Conservation (phyloP, 768 basidiomycete genomes). For the Suillus occidentalis region DNA sequence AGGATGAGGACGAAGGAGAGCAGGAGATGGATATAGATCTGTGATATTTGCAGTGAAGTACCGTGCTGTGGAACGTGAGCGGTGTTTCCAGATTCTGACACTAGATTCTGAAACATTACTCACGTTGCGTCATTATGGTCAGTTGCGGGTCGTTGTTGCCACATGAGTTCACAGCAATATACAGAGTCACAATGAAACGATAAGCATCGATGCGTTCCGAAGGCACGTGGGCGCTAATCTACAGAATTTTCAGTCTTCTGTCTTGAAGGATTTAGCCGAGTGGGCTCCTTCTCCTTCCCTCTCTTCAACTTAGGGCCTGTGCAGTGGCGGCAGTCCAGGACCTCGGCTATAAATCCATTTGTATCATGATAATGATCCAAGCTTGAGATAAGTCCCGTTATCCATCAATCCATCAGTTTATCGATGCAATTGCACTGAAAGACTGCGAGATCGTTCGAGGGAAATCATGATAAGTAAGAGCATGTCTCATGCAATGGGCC, state of each 20-base stretch:
- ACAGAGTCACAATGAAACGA: neutral
- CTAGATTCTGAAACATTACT: neutral
- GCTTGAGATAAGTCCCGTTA: neutral
- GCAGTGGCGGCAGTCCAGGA: neutral
- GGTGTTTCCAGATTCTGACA: neutral
- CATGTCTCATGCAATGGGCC: neutral
- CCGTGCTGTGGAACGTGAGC: neutral
- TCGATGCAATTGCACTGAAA: neutral
- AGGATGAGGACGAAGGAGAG: constrained; percentile 42
- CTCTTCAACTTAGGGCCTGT: neutral
- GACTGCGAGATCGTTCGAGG: neutral
- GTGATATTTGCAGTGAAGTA: constrained; percentile 11
- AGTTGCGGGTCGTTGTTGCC: neutral
- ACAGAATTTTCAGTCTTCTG: no score
- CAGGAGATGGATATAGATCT: constrained; percentile 38
- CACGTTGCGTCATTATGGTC: neutral
- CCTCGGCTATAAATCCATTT: neutral
- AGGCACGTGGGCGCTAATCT: neutral
- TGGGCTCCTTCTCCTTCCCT: neutral
- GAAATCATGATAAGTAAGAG: neutral
- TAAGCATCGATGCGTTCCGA: neutral
- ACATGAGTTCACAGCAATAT: neutral
- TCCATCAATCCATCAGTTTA: neutral
- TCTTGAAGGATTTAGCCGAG: no score
- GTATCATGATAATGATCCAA: neutral